These are phyloP conservation scores for Backusella sp. DNA, from an alignment of 192 early-diverging fungal species.

Conservation along the genomic window DNA sequence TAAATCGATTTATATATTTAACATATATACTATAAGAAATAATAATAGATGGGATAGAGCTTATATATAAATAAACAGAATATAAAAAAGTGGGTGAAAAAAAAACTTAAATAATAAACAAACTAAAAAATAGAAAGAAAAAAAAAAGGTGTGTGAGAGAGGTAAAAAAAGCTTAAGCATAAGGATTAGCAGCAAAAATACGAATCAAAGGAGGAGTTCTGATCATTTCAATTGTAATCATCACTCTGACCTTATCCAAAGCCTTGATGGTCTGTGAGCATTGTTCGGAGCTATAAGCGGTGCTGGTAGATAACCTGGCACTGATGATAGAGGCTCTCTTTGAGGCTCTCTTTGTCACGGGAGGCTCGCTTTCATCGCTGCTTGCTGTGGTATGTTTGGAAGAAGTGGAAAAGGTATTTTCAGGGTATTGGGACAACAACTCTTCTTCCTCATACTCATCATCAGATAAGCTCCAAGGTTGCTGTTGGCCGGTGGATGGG, in stretches of 20 bases:
- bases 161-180: not conserved
- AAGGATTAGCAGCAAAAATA: slow-evolving; percentile 53
- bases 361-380: not conserved
- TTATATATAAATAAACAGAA: not conserved
- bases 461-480: slow-evolving; percentile 30
- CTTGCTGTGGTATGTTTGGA: not conserved
- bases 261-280: slow-evolving; percentile 45
- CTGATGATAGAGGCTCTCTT: slow-evolving; percentile 22
- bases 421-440: slow-evolving; percentile 11
- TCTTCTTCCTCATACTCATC: slow-evolving; percentile 55
- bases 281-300: slow-evolving; percentile 30
- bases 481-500: slow-evolving; percentile 27
- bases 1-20: not conserved
- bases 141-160: too few species aligned
- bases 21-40: not conserved
- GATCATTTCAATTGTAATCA: slow-evolving; percentile 49
- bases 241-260: slow-evolving; percentile 44
- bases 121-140: not conserved
- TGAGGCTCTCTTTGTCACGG: not conserved
- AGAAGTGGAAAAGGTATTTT: not conserved
- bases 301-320: slow-evolving; percentile 19
- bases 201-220: slow-evolving; percentile 56
- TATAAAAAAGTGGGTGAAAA: not conserved
- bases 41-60: not conserved
- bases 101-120: not conserved